Evolutionary conservation across 768 basidiomycete species (phyloP).

Genomic region (Serendipita indica): DNA sequence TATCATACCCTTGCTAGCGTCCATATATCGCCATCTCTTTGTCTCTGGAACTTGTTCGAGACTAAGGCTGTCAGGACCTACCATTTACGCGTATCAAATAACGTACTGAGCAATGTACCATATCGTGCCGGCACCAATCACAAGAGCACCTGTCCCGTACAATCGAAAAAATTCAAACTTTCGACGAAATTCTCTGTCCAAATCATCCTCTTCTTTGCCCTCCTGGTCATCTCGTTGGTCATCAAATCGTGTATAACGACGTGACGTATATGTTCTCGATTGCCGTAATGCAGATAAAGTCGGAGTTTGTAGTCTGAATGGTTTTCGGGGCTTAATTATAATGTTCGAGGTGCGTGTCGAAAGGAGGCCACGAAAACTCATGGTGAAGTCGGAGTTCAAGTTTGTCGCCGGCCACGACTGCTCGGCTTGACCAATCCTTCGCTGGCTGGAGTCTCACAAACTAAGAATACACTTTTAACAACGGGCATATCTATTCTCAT

Average conservation of each 20-base stretch:
- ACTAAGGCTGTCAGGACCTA: slow-evolving; percentile 25
- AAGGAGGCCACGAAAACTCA: no score
- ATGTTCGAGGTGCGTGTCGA: no score
- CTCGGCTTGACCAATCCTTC: no score
- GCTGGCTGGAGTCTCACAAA: no score
- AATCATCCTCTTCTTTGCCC: neutral
- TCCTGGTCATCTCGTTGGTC: neutral
- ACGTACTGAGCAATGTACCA: slow-evolving; percentile 4
- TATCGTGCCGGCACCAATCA: neutral
- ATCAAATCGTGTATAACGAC: neutral
- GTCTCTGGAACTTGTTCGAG: slow-evolving; percentile 78
- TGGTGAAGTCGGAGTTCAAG: no score
- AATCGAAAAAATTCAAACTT: neutral
- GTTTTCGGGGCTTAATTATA: no score
- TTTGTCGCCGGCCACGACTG: no score
- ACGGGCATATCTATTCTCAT: no score
- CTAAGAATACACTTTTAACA: no score
- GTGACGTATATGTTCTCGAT: no score
- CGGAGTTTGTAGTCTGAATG: no score
- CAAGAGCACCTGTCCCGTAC: neutral
- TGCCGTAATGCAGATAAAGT: no score
- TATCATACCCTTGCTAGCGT: slow-evolving; percentile 45
- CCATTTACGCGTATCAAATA: neutral
- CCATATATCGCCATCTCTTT: slow-evolving; percentile 81
- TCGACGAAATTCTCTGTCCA: neutral